Base-by-base conservation (phyloP, 2,329 filamentous ascomycete species). In the Lizonia empirigonia region DNA sequence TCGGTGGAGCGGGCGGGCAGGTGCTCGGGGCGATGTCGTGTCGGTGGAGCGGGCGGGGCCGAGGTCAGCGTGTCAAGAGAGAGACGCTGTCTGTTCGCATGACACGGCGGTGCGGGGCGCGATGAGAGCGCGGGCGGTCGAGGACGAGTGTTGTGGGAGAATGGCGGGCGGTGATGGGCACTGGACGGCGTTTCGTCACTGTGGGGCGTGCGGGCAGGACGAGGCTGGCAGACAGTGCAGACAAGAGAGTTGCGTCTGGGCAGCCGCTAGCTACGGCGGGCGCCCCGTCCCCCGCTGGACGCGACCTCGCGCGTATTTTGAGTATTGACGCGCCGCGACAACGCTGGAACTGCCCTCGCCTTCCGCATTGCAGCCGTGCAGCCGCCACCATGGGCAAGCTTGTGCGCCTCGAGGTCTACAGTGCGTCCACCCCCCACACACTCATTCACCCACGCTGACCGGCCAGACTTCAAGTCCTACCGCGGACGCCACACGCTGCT, bases 381-480 rank as follows among this genome's bases (percentile, higher is more conserved):
- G 44, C 49, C 59, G 64, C 57, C 52, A 59, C 29, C 57, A 97
- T 99, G 94, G 93, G 93, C 62, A 97, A 97, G 77, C 87, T 99
- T 68, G 90, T 96, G 69, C 88, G 91, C 56, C 85, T 99, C 44
- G 93, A 97, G 81, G 82, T 99, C 56, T 96, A 89, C 79, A 97
- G 91, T 94, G 80, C 60, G 86, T 19, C 7, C 4, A 19, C n/a
- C 51, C n/a, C 27, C 34, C 51, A 24, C 50, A 33, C 50, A 53
- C 41, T 35, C 34, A 45, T 44, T 33, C 37, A 18, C 55, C 63
- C 44, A 27, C 39, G 39, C 55, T 57, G 49, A 56, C 53, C 33
- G 49, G 36, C 22, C 68, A 94, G 90, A 99, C 80, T 99, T 99
- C 85, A 99, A 99, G 79, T 97, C 94, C 65, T 99, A 99, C 80